Evolutionary conservation across 2,329 filamentous ascomycete species (phyloP), one percentile per base, ranked within the genome.

Genomic region (Onygena corvina): DNA sequence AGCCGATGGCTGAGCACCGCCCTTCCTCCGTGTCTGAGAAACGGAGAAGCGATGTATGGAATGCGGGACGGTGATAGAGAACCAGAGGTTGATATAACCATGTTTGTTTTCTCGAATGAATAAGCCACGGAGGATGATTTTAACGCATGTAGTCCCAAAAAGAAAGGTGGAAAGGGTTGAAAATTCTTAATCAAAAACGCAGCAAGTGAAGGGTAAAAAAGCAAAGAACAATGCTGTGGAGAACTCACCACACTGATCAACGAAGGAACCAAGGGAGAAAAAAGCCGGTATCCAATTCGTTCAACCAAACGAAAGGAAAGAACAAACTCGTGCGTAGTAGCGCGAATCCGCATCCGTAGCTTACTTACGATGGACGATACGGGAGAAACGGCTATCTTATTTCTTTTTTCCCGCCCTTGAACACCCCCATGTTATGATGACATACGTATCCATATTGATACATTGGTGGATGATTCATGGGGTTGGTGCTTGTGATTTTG

Each of bases 401-500:
- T n/a, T 18, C 18, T 21, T n/a, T n/a, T 23, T 25, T n/a, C 18
- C 14, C 25, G 2, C 18, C 36, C 18, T 23, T 23, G 11, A 11
- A 38, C 9, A 25, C 36, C 36, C 36, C 36, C 36, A 40, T 40
- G 36, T 11, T 25, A 40, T 40, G 36, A 40, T 40, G 25, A 11
- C 36, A 40, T 40, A 14, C 6, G 36, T 23, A 23, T 23, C 36
- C 34, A 36, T 40, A 23, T 23, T 18, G 14, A 18, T 20, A 29
- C 6, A 25, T 23, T 11, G 36, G 36, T 7, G 8, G 16, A n/a
- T n/a, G n/a, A n/a, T 36, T 20, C 14, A 40, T 40, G 14, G 8
- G 36, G 36, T 40, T 40, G 36, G 8, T 36, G 34, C 27, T 29
- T 36, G 16, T n/a, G 36, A 40, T 40, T n/a, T n/a, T 40, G 36